Percentiles rank a stretch among this genome's conserved stretches.
These are phyloP conservation scores for Endocalyx cinctus DNA, from an alignment of 2,329 filamentous ascomycete genomes.

Conservation along the genomic window DNA sequence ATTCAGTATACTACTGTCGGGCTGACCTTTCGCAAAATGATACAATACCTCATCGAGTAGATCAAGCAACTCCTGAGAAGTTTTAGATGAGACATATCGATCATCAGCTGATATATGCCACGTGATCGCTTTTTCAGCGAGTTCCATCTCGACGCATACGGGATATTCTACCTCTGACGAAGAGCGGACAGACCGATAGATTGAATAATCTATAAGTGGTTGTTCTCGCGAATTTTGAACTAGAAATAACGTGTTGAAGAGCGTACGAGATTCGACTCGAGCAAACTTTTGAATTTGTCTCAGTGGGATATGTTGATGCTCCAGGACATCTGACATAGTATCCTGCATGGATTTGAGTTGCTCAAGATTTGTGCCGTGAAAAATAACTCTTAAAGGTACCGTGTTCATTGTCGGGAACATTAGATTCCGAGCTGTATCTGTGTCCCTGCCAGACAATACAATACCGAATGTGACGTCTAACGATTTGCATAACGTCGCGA, in stretches of 20 bases:
- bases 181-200: slow-evolving; percentile 62
- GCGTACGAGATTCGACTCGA: slow-evolving; percentile 18
- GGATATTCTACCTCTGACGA: slow-evolving; percentile 73
- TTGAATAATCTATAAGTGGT: slow-evolving; percentile 5
- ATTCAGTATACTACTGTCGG: slow-evolving; percentile 47
- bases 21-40: slow-evolving; percentile 47
- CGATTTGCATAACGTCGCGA: slow-evolving; percentile 57
- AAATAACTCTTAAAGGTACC: slow-evolving; percentile 64
- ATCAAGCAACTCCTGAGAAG: slow-evolving; percentile 48
- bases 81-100: slow-evolving; percentile 41
- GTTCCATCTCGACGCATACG: slow-evolving; percentile 76
- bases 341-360: slow-evolving; percentile 73
- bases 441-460: slow-evolving; percentile 80
- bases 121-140: slow-evolving; percentile 46
- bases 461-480: slow-evolving; percentile 80
- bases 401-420: slow-evolving; percentile 94
- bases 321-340: slow-evolving; percentile 59
- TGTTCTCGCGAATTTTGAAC: slow-evolving; percentile 37
- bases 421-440: slow-evolving; percentile 59
- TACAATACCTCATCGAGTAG: slow-evolving; percentile 56
- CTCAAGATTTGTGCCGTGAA: slow-evolving; percentile 62
- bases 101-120: slow-evolving; percentile 72
- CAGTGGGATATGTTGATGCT: slow-evolving; percentile 73
- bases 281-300: slow-evolving; percentile 59
- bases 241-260: slow-evolving; percentile 56